Conservation (phyloP, 2,329 filamentous ascomycete species). For the Talaromyces sp. region DNA sequence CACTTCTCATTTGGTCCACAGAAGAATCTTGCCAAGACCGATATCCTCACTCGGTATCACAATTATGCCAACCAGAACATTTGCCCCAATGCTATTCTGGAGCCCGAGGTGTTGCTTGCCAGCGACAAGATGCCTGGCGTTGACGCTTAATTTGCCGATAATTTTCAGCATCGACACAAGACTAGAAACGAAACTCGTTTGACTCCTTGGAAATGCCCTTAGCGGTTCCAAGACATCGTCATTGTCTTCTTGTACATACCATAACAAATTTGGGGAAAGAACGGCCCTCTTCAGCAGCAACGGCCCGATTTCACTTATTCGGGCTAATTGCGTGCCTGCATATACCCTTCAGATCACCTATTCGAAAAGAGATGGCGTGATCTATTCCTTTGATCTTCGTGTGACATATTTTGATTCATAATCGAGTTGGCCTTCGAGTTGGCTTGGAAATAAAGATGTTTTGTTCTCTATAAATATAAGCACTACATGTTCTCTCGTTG, state of each 20-base stretch:
- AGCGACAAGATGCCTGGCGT: constrained; percentile 4
- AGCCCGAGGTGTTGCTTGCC: constrained; percentile 12
- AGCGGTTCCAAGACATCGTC: too few species aligned
- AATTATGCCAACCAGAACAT: constrained; percentile 16
- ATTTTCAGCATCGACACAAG: neutral
- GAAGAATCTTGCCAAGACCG: constrained; percentile 17
- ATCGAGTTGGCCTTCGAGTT: too few species aligned
- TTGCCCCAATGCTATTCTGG: constrained; percentile 14
- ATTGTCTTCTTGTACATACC: neutral
- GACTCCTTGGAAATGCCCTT: too few species aligned
- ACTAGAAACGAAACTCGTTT: neutral
- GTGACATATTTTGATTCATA: neutral
- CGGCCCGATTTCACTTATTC: too few species aligned
- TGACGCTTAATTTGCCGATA: neutral
- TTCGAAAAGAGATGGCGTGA: neutral
- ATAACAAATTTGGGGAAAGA: neutral
- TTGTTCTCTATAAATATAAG: neutral
- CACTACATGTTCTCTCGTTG: neutral
- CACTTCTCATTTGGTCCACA: constrained; percentile 18
- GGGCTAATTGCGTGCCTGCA: neutral
- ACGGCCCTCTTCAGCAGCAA: neutral
- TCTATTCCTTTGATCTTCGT: neutral
- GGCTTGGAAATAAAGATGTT: too few species aligned
- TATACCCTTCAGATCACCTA: neutral
- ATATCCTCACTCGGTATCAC: constrained; percentile 17